A percentile compares a stretch with the other conserved stretches of the same genome.
Conservation (phyloP, 495 filamentous ascomycete species). For the Talaromyces ruber region DNA sequence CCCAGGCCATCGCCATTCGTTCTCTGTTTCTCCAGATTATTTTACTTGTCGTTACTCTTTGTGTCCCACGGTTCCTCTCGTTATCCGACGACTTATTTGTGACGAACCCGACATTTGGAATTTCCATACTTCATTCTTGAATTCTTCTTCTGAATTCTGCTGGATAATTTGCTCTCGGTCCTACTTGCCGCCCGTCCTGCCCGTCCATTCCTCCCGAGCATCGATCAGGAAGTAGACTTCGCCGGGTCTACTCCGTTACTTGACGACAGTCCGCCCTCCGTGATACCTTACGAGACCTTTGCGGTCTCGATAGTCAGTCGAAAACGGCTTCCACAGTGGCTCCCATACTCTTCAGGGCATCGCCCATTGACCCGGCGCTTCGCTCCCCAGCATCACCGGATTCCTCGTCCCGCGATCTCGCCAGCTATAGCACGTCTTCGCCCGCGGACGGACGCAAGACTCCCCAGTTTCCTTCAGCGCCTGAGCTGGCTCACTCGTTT, state of each 20-base stretch:
- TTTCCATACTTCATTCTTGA: background rate
- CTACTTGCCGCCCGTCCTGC: background rate
- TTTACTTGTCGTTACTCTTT: background rate
- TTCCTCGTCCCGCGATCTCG: slow-evolving; percentile 27
- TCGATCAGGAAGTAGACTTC: background rate
- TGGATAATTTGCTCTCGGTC: background rate
- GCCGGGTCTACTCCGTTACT: background rate
- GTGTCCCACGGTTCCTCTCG: background rate
- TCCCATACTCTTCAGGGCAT: slow-evolving; percentile 44
- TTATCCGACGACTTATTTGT: slow-evolving; percentile 3
- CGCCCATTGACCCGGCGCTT: slow-evolving; percentile 49
- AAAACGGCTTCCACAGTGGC: slow-evolving; percentile 38
- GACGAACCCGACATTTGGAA: background rate
- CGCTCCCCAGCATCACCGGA: slow-evolving; percentile 36
- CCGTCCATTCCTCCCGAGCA: background rate
- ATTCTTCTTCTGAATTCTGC: background rate
- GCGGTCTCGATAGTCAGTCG: slow-evolving; percentile 9
- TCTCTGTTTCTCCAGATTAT: background rate
- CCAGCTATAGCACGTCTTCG: slow-evolving; percentile 19
- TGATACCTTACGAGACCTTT: background rate
- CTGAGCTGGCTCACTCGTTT: slow-evolving; percentile 1
- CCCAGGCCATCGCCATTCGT: background rate
- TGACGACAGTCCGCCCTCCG: slow-evolving; percentile 2
- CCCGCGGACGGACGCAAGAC: slow-evolving; percentile 11
- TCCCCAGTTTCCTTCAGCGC: slow-evolving; percentile 6